Percentiles rank a stretch among this genome's conserved stretches.
These are phyloP conservation scores for Sporothrix mexicana DNA, from an alignment of 2,329 filamentous ascomycete species.

Conservation along the genomic window DNA sequence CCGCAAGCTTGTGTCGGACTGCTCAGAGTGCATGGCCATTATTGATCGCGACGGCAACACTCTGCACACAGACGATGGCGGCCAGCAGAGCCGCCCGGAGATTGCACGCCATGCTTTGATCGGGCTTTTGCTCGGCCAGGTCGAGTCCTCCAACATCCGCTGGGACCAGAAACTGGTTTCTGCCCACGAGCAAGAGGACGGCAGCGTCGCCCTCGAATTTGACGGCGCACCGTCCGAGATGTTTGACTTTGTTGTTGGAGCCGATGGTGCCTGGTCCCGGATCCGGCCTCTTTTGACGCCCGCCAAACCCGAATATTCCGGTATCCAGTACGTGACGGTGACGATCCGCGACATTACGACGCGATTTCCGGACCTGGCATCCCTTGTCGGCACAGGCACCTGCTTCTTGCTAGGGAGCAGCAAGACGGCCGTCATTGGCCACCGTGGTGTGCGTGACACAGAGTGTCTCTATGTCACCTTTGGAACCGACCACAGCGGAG, in stretches of 20 bases:
- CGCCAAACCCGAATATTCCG: constrained; percentile 47
- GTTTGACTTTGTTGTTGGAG: background rate
- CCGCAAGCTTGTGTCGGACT: background rate
- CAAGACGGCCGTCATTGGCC: background rate
- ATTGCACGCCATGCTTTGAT: constrained; percentile 13
- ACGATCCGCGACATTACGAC: constrained; percentile 45
- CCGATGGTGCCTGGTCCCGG: constrained; percentile 4
- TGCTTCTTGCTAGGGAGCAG: constrained; percentile 26
- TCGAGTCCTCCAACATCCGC: background rate
- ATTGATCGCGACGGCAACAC: background rate
- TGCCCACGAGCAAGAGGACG: background rate
- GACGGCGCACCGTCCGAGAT: background rate
- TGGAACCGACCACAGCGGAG: background rate
- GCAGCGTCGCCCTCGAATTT: background rate
- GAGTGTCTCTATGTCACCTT: background rate
- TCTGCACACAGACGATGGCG: constrained; percentile 4
- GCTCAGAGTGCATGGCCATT: background rate
- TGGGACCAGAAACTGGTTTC: constrained; percentile 12
- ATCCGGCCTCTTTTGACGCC: constrained; percentile 38
- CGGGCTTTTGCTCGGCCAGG: background rate
- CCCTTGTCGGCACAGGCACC: constrained; percentile 49
- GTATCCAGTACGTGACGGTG: constrained; percentile 48
- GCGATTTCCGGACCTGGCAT: constrained; percentile 48
- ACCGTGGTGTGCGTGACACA: constrained; percentile 12
- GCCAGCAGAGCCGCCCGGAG: background rate